Percentiles rank a stretch among this genome's conserved stretches.
phyloP scores from a whole-genome alignment of 2,329 filamentous ascomycete genomes.

The Epicoccum sorghinum region DNA sequence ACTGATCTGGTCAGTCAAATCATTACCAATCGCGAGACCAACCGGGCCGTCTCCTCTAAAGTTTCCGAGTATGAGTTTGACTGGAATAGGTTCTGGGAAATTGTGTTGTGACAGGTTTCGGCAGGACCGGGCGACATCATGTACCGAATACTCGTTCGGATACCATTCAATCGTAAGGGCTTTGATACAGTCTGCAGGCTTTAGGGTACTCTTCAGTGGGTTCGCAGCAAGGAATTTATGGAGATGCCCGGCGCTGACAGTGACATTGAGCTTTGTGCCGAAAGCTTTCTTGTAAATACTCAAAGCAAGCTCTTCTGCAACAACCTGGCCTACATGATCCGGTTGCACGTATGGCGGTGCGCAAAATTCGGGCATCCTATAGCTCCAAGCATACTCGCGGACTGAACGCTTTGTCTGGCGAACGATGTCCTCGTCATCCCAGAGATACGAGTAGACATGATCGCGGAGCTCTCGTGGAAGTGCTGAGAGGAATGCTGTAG shows the following conservation, averaged over 20 bases:
- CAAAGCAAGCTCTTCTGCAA: constrained; percentile 10
- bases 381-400: constrained; percentile 14
- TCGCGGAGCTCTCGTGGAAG: constrained; percentile 15
- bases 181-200: constrained; percentile 6
- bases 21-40: not conserved
- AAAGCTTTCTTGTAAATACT: constrained; percentile 14
- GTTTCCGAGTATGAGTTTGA: constrained; percentile 10
- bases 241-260: constrained; percentile 11
- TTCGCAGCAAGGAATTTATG: constrained; percentile 13
- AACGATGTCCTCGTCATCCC: constrained; percentile 15
- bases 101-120: not conserved
- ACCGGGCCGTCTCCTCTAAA: not conserved
- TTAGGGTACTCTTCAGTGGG: constrained; percentile 4
- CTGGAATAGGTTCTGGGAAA: not conserved
- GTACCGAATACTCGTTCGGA: constrained; percentile 9
- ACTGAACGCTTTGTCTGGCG: constrained; percentile 14
- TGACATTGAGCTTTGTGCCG: constrained; percentile 7
- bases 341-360: constrained; percentile 11
- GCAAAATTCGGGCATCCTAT: constrained; percentile 15
- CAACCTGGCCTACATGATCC: constrained; percentile 5
- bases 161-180: constrained; percentile 10
- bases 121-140: constrained; percentile 5
- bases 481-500: constrained; percentile 3
- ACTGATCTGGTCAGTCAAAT: not conserved
- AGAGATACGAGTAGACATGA: constrained; percentile 12